Evolutionary conservation across 805 yeast species (phyloP).

Genomic region (Candida gorgasii): DNA sequence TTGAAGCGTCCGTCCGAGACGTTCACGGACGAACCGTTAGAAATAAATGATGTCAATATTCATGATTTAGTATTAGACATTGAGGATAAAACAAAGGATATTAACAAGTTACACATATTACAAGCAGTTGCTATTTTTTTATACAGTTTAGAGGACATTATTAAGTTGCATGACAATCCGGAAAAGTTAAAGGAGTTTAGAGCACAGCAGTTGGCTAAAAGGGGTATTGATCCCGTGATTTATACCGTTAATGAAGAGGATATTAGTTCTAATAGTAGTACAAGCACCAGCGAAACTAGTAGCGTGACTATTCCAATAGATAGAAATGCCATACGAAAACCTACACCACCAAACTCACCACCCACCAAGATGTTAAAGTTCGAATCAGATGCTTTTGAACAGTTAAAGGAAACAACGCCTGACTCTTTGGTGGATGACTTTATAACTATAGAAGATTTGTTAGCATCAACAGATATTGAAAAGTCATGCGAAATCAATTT

Average conservation of each 20-base stretch:
- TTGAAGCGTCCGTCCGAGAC: constrained; percentile 40
- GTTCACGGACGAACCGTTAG: constrained; percentile 40
- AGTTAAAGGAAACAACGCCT: constrained; percentile 20
- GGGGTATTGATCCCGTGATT: constrained; percentile 5
- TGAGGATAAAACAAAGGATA: constrained; percentile 28
- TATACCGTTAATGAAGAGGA: too few relatives aligned
- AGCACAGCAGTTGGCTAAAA: constrained; percentile 23
- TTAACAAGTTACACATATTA: constrained; percentile 34
- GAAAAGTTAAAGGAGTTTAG: constrained; percentile 26
- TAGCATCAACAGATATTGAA: constrained; percentile 13
- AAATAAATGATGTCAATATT: constrained; percentile 32
- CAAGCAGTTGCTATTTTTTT: constrained; percentile 36
- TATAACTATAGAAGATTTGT: constrained; percentile 14
- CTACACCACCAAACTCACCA: constrained; percentile 24
- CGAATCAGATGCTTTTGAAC: not conserved
- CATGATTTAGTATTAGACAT: constrained; percentile 38
- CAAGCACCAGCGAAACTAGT: not conserved
- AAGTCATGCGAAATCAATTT: constrained; percentile 11
- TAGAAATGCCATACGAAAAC: not conserved
- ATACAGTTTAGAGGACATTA: constrained; percentile 32
- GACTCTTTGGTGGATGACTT: constrained; percentile 16
- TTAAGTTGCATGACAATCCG: constrained; percentile 28
- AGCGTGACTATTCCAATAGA: not conserved
- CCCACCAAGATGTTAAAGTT: constrained; percentile 18
- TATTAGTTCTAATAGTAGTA: too few relatives aligned